These are phyloP conservation scores for Metroxylon sagu DNA, from an alignment of 176 grass and related monocot genomes.

Conservation along the genomic window DNA sequence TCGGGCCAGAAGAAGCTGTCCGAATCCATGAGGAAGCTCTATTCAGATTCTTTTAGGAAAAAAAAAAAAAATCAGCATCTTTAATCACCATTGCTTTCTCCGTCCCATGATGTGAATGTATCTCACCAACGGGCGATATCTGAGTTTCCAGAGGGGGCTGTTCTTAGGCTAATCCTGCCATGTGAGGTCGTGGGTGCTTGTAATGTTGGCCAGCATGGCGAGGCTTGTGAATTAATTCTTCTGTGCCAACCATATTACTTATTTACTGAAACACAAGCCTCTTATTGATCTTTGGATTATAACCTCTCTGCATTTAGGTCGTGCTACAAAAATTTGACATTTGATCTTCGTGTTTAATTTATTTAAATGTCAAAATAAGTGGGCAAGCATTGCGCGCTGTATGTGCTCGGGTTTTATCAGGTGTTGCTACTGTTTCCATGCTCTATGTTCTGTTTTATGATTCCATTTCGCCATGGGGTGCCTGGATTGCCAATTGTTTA, in stretches of 20 bases:
- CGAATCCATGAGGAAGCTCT: background rate
- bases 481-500: too few species aligned
- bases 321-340: too few species aligned
- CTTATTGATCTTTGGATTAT: constrained; percentile 1
- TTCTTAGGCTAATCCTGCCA: constrained; percentile 10
- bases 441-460: too few species aligned
- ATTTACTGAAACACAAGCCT: background rate
- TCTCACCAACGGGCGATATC: constrained; percentile 29
- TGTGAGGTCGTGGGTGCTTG: background rate
- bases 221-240: constrained; percentile 2
- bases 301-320: background rate
- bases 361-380: constrained; percentile 1
- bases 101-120: constrained; percentile 36
- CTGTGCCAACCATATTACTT: constrained; percentile 1
- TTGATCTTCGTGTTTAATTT: background rate
- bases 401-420: background rate
- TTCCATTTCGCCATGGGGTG: too few species aligned
- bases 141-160: constrained; percentile 8
- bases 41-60: constrained; percentile 42
- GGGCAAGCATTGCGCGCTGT: background rate
- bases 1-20: constrained; percentile 2
- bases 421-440: too few species aligned
- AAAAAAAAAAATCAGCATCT: constrained; percentile 53
- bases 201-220: background rate
- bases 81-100: constrained; percentile 34